Evolutionary conservation across 768 basidiomycete species (phyloP).

Genomic region (Boletus reticulatus): DNA sequence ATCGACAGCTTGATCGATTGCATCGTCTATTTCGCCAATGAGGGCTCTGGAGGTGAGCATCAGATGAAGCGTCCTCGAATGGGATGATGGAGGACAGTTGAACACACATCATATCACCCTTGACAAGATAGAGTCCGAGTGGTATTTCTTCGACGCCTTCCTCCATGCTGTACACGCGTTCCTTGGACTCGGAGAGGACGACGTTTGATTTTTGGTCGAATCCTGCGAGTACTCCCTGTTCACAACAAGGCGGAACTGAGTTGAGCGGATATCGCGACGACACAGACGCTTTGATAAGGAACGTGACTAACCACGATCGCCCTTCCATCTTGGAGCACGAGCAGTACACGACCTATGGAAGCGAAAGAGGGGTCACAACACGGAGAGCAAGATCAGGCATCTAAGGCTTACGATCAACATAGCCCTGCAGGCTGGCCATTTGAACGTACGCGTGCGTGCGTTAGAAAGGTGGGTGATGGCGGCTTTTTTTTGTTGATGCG

Average conservation of each 20-base stretch:
- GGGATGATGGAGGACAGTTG: background rate
- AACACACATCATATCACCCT: conserved; percentile 96
- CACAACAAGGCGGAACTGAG: background rate
- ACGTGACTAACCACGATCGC: conserved; percentile 75
- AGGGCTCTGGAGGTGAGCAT: conserved; percentile 48
- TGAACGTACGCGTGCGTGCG: conserved; percentile 19
- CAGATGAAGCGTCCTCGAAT: background rate
- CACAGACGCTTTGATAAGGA: background rate
- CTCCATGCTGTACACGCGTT: conserved; percentile 88
- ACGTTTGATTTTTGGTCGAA: conserved; percentile 96
- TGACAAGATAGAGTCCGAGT: conserved; percentile 93
- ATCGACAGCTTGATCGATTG: conserved; percentile 71
- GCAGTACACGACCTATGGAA: conserved; percentile 75
- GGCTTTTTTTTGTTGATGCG: background rate
- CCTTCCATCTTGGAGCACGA: conserved; percentile 95
- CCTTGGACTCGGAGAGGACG: conserved; percentile 90
- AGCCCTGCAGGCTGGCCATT: conserved; percentile 91
- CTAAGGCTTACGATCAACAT: conserved; percentile 71
- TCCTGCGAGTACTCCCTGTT: conserved; percentile 84
- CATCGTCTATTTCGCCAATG: conserved; percentile 85
- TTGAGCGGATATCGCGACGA: too few species aligned
- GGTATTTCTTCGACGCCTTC: conserved; percentile 94
- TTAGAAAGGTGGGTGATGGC: conserved; percentile 3
- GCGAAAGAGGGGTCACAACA: background rate
- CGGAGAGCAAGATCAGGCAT: background rate